Conservation (phyloP, 108 stramenopile genomes). For the Skeletonema tropicum region DNA sequence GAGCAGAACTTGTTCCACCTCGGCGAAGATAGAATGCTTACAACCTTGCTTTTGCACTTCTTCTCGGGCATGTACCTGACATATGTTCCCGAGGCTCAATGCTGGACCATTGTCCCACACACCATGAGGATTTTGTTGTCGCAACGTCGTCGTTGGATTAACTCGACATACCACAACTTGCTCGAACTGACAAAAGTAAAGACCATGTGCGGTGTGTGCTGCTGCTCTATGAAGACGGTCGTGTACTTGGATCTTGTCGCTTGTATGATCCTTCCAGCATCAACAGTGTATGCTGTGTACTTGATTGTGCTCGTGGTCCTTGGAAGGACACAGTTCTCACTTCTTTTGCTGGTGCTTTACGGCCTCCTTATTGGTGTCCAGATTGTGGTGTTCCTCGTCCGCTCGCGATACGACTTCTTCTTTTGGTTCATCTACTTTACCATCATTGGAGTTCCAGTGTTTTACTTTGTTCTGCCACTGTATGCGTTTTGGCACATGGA, state of each 20-base stretch:
- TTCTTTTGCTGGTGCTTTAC: slow-evolving; percentile 51
- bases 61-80: slow-evolving; percentile 57
- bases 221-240: slow-evolving; percentile 65
- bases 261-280: slow-evolving; percentile 65
- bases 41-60: slow-evolving; percentile 57
- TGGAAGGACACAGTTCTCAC: slow-evolving; percentile 46
- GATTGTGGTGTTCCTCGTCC: slow-evolving; percentile 51
- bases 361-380: slow-evolving; percentile 56
- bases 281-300: slow-evolving; percentile 54
- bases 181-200: slow-evolving; percentile 63
- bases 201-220: slow-evolving; percentile 67
- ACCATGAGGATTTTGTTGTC: slow-evolving; percentile 50
- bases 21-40: slow-evolving; percentile 67
- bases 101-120: slow-evolving; percentile 66
- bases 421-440: slow-evolving; percentile 61
- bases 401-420: slow-evolving; percentile 57
- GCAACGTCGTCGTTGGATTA: slow-evolving; percentile 69
- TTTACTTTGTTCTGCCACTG: slow-evolving; percentile 63
- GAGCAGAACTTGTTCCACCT: slow-evolving; percentile 68
- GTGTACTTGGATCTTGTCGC: slow-evolving; percentile 57
- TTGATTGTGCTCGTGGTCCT: slow-evolving; percentile 47
- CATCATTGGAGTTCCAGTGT: slow-evolving; percentile 57
- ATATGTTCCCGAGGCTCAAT: slow-evolving; percentile 60
- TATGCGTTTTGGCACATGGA: slow-evolving; percentile 71
- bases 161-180: slow-evolving; percentile 68